These are phyloP conservation scores for Paraconiothyrium sp. DNA, from an alignment of 2,329 filamentous ascomycete genomes.

Conservation along the genomic window DNA sequence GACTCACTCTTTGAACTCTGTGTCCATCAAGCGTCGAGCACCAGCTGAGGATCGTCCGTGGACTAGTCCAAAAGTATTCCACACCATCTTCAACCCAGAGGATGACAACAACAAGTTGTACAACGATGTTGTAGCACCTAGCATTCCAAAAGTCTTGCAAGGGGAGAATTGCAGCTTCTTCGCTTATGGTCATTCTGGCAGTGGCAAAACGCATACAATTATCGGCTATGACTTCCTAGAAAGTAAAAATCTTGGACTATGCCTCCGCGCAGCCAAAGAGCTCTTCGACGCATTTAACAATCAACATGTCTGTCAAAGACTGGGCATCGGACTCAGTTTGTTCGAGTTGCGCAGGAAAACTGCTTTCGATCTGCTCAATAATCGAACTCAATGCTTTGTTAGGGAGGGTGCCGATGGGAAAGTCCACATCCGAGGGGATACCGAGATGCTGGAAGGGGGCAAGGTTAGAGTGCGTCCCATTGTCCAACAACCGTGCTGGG, in stretches of 20 bases:
- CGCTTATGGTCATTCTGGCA: constrained; percentile 56
- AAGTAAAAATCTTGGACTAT: constrained; percentile 48
- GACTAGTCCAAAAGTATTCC: constrained; percentile 22
- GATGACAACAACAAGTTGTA: background rate
- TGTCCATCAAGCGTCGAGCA: too few species aligned
- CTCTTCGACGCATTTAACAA: constrained; percentile 30
- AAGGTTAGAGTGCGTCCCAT: constrained; percentile 56
- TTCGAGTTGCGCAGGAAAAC: constrained; percentile 33
- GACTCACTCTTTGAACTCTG: too few species aligned
- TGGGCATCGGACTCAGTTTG: background rate
- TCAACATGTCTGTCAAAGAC: background rate
- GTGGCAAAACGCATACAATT: constrained; percentile 55
- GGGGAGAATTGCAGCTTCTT: constrained; percentile 55
- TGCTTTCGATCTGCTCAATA: constrained; percentile 56
- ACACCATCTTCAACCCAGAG: background rate
- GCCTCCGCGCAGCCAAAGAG: constrained; percentile 46
- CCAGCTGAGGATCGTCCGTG: constrained; percentile 14
- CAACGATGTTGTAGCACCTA: constrained; percentile 38
- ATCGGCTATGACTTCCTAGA: constrained; percentile 55
- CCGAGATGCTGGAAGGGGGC: constrained; percentile 52
- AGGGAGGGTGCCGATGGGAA: constrained; percentile 54
- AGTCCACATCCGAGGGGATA: constrained; percentile 55
- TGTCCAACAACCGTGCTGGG: constrained; percentile 47
- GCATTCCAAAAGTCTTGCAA: constrained; percentile 44
- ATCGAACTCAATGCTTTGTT: constrained; percentile 50